phyloP scores from a whole-genome alignment of 148 eudicot genomes.

The Beta vulgaris region DNA sequence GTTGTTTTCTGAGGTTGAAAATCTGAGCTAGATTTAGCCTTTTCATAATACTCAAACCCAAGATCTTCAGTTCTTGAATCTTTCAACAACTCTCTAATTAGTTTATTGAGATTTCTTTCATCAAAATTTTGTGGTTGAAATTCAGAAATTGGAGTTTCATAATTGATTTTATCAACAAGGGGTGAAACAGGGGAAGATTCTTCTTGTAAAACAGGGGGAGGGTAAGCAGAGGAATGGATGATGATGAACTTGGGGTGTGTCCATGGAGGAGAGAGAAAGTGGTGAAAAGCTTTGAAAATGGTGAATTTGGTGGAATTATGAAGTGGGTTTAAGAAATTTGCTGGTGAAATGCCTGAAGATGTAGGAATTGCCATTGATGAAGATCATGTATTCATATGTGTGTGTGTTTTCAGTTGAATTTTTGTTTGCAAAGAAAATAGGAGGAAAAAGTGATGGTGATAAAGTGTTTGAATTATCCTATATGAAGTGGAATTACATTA shows the following conservation, averaged over 20 bases:
- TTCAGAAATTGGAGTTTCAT: neutral
- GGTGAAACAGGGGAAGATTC: slow-evolving; percentile 22
- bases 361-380: slow-evolving; percentile 30
- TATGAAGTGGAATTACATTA: slow-evolving; percentile 27
- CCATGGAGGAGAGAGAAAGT: slow-evolving; percentile 29
- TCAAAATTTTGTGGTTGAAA: neutral
- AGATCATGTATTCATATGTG: slow-evolving; percentile 7
- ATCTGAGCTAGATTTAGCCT: slow-evolving; percentile 40
- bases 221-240: slow-evolving; percentile 26
- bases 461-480: slow-evolving; percentile 32
- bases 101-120: slow-evolving; percentile 8
- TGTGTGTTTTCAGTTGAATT: neutral
- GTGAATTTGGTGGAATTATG: slow-evolving; percentile 26
- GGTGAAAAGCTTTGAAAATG: slow-evolving; percentile 20
- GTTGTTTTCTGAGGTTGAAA: slow-evolving; percentile 52
- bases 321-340: slow-evolving; percentile 22
- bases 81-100: slow-evolving; percentile 22
- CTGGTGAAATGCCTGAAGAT: slow-evolving; percentile 10
- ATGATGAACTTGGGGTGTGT: slow-evolving; percentile 15
- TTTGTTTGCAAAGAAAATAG: too few species aligned
- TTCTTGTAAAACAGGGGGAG: slow-evolving; percentile 30
- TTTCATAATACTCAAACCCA: slow-evolving; percentile 51
- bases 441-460: too few species aligned
- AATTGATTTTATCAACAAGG: slow-evolving; percentile 25
- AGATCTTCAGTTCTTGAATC: slow-evolving; percentile 46